Conservation (phyloP, 352 stramenopile species). For the Globisporangium parvum region DNA sequence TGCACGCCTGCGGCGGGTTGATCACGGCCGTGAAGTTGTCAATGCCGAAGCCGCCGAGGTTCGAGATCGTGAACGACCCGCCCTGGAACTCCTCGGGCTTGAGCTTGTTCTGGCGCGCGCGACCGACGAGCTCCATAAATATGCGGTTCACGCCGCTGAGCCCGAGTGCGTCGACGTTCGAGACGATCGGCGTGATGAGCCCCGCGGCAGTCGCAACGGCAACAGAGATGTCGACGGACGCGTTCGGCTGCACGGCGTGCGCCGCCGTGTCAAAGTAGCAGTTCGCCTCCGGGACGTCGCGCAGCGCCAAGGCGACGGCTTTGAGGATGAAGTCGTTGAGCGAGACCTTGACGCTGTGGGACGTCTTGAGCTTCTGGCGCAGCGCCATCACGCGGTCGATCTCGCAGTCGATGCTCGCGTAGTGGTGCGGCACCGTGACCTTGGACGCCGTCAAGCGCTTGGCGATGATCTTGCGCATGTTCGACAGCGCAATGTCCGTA, state of each 20-base stretch:
- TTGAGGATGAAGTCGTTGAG: conserved; percentile 99
- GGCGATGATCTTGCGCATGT: conserved; percentile 99
- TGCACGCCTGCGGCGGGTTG: conserved; percentile 97
- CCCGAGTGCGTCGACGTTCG: conserved; percentile 90
- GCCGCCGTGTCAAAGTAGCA: conserved; percentile 65
- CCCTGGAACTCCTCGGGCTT: conserved; percentile 99
- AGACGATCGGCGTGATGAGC: conserved; percentile 98
- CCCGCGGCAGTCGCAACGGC: conserved; percentile 96
- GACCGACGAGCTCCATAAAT: conserved; percentile 96
- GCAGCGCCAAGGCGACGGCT: conserved; percentile 92
- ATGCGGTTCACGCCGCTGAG: conserved; percentile 93
- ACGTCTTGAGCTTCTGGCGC: conserved; percentile 89
- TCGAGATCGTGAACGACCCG: conserved; percentile 98
- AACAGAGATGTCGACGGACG: conserved; percentile 95
- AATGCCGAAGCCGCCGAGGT: conserved; percentile 98
- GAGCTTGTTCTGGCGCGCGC: conserved; percentile 95
- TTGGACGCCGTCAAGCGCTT: conserved; percentile 97
- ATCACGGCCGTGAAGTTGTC: conserved; percentile 98
- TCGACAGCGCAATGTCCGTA: conserved; percentile 84
- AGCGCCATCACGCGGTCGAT: conserved; percentile 89
- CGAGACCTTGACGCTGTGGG: conserved; percentile 95
- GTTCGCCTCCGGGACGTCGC: conserved; percentile 95
- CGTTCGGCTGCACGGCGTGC: conserved; percentile 74
- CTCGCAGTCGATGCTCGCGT: conserved; percentile 94
- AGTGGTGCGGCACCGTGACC: conserved; percentile 95